phyloP scores from a whole-genome alignment of 495 filamentous ascomycete species.

The Cenococcum geophilum region DNA sequence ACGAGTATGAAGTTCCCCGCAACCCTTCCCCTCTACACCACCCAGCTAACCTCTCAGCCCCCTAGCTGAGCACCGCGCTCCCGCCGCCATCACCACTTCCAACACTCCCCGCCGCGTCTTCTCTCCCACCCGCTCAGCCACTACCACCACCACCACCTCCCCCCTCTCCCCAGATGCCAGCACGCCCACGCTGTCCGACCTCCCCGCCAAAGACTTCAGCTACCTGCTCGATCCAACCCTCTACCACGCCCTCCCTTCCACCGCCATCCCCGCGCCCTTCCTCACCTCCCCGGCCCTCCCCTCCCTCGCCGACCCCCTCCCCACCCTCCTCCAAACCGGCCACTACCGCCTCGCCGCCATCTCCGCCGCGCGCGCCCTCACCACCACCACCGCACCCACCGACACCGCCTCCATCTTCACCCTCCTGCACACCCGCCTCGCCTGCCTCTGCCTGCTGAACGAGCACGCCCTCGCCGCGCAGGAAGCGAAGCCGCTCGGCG shows the following conservation, averaged over 20 bases:
- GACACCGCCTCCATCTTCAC: constrained; percentile 62
- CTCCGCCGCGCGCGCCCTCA: constrained; percentile 60
- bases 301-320: constrained; percentile 43
- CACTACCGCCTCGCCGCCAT: constrained; percentile 72
- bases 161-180: constrained; percentile 27
- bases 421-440: constrained; percentile 74
- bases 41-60: constrained; percentile 19
- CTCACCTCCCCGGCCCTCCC: constrained; percentile 36
- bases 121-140: constrained; percentile 19
- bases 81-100: neutral
- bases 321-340: constrained; percentile 50
- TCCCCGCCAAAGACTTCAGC: constrained; percentile 61
- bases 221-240: constrained; percentile 72
- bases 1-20: constrained; percentile 29
- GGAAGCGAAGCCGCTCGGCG: constrained; percentile 77
- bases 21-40: constrained; percentile 4
- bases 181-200: constrained; percentile 33
- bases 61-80: constrained; percentile 3
- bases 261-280: constrained; percentile 60
- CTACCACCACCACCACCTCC: neutral
- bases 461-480: constrained; percentile 68
- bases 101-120: constrained; percentile 12
- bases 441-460: constrained; percentile 69
- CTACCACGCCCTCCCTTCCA: constrained; percentile 69
- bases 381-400: constrained; percentile 46